Evolutionary conservation across 306 rosid genomes (phyloP).

Genomic region (Glycine tomentella): DNA sequence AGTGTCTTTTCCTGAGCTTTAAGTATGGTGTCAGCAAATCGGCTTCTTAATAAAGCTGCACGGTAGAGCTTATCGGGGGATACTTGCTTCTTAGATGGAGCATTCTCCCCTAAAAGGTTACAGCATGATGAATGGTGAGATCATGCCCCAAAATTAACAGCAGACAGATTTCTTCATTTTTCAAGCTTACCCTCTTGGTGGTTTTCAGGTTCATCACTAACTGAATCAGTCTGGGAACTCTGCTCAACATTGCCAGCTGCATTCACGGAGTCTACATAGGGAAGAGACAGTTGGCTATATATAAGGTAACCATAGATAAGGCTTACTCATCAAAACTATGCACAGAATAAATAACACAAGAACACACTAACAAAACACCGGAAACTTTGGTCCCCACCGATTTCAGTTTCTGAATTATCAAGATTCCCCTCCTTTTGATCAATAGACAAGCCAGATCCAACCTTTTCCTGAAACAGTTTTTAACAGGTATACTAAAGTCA

Average conservation of each 20-base stretch:
- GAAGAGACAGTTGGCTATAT: too few species aligned
- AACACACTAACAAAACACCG: slow-evolving; percentile 4
- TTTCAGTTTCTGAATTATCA: slow-evolving; percentile 59
- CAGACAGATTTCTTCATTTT: slow-evolving; percentile 67
- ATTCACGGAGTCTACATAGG: too few species aligned
- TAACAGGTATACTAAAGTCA: not conserved
- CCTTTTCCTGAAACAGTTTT: slow-evolving; percentile 58
- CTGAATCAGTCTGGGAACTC: slow-evolving; percentile 41
- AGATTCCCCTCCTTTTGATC: slow-evolving; percentile 51
- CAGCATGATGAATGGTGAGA: slow-evolving; percentile 60
- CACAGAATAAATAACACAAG: not conserved
- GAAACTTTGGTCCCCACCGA: slow-evolving; percentile 53
- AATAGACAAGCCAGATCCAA: slow-evolving; percentile 48
- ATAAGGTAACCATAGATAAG: not conserved
- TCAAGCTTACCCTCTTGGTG: slow-evolving; percentile 85
- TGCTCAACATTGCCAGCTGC: slow-evolving; percentile 53
- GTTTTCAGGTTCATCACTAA: slow-evolving; percentile 55
- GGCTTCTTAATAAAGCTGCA: slow-evolving; percentile 71
- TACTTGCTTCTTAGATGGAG: slow-evolving; percentile 85
- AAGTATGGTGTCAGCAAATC: slow-evolving; percentile 83
- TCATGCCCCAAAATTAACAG: slow-evolving; percentile 63
- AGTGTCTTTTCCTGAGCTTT: slow-evolving; percentile 88
- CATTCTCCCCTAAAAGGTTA: slow-evolving; percentile 76
- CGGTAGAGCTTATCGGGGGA: slow-evolving; percentile 82
- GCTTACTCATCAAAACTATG: slow-evolving; percentile 12